A percentile compares a stretch with the other conserved stretches of the same genome.
Conservation (phyloP, 345 rosid species). For the Gossypium rotundifolium region DNA sequence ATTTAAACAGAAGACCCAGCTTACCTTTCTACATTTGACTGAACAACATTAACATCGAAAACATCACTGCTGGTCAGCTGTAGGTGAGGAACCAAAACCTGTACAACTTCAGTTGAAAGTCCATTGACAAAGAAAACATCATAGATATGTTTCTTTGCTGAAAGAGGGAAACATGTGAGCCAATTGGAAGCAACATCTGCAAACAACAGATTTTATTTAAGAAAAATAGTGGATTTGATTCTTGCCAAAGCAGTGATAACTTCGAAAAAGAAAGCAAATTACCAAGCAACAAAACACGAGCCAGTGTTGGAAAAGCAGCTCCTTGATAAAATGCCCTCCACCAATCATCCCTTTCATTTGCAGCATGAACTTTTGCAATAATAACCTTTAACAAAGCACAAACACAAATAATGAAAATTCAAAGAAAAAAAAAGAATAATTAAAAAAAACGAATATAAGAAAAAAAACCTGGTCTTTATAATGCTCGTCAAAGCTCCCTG, state of each 20-base stretch:
- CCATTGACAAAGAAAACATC: slow-evolving; percentile 80
- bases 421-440: neutral
- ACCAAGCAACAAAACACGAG: slow-evolving; percentile 71
- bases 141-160: slow-evolving; percentile 62
- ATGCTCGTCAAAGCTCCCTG: slow-evolving; percentile 48
- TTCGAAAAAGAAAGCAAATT: neutral
- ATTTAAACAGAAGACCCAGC: neutral
- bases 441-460: neutral
- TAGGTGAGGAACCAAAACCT: slow-evolving; percentile 64
- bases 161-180: slow-evolving; percentile 81
- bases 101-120: slow-evolving; percentile 62
- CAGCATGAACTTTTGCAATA: slow-evolving; percentile 31
- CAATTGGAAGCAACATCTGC: slow-evolving; percentile 89
- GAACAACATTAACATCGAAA: slow-evolving; percentile 40
- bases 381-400: slow-evolving; percentile 31
- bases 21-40: slow-evolving; percentile 71
- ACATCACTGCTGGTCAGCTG: slow-evolving; percentile 27
- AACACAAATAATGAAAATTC: slow-evolving; percentile 2
- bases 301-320: slow-evolving; percentile 64
- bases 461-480: slow-evolving; percentile 47
- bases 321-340: slow-evolving; percentile 60
- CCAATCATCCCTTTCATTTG: slow-evolving; percentile 43
- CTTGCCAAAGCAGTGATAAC: neutral
- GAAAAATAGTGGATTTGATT: neutral
- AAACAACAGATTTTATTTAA: slow-evolving; percentile 12